Evolutionary conservation across 2,329 filamentous ascomycete species (phyloP).

Genomic region (Penicillium frequentans): DNA sequence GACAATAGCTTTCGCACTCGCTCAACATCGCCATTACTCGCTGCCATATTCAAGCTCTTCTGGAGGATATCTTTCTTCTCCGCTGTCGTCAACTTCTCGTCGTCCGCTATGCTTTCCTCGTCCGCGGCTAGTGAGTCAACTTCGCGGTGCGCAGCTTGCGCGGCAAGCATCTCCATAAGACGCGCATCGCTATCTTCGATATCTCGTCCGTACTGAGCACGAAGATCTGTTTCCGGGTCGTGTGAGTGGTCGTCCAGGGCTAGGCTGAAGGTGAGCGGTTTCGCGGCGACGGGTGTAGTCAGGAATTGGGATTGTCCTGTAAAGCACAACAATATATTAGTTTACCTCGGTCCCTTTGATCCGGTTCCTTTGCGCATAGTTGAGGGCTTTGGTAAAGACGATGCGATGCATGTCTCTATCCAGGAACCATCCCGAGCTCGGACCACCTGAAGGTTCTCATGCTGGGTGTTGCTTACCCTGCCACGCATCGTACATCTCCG

Average conservation of each 20-base stretch:
- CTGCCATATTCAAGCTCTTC: constrained; percentile 87
- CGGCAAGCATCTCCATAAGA: constrained; percentile 93
- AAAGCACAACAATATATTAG: constrained; percentile 6
- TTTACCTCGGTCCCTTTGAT: background rate
- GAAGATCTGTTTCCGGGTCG: constrained; percentile 56
- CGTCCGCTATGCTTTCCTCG: constrained; percentile 74
- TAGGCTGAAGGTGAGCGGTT: constrained; percentile 82
- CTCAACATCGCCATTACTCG: constrained; percentile 89
- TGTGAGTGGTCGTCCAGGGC: constrained; percentile 76
- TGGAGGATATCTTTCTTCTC: constrained; percentile 83
- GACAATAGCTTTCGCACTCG: constrained; percentile 74
- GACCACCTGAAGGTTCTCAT: background rate
- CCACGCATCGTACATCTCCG: constrained; percentile 98
- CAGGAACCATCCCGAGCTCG: background rate
- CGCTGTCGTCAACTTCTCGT: constrained; percentile 69
- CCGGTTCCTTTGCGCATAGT: background rate
- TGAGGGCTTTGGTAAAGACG: background rate
- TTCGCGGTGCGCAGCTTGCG: constrained; percentile 82
- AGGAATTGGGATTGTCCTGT: constrained; percentile 94
- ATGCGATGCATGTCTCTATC: background rate
- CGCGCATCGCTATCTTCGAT: constrained; percentile 78
- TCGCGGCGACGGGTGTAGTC: constrained; percentile 79
- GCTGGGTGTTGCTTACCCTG: constrained; percentile 64
- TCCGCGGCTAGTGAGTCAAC: constrained; percentile 68
- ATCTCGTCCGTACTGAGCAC: constrained; percentile 34